Evolutionary conservation across 1,284 basidiomycete genomes (phyloP).

Genomic region (Malassezia furfur): DNA sequence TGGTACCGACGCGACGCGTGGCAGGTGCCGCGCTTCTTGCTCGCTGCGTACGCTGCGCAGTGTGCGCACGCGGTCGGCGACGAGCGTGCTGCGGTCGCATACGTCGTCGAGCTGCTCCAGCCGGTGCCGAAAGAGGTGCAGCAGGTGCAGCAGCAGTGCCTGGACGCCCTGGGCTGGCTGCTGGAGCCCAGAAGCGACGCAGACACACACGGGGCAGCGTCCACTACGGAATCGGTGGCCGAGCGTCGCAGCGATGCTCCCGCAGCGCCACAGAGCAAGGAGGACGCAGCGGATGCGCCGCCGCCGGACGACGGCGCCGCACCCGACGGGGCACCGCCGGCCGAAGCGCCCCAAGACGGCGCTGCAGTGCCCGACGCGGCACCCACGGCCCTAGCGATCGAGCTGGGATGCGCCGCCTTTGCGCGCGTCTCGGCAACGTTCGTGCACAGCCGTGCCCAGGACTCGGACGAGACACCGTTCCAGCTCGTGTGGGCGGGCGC

Average conservation of each 20-base stretch:
- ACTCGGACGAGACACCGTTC: too few species aligned
- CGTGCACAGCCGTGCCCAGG: background rate
- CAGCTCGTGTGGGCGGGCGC: background rate
- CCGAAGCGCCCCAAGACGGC: background rate
- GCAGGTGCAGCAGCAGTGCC: background rate
- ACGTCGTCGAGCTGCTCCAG: background rate
- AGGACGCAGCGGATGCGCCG: too few species aligned
- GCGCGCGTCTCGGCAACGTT: background rate
- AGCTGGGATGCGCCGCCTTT: background rate
- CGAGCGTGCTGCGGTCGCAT: background rate
- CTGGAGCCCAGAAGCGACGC: background rate
- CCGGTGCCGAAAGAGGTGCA: background rate
- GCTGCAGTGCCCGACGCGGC: background rate
- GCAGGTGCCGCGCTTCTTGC: background rate
- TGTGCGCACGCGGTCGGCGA: background rate
- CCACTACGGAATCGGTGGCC: too few species aligned
- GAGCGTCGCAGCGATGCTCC: too few species aligned
- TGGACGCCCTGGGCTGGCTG: background rate
- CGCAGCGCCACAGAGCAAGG: too few species aligned
- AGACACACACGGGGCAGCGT: too few species aligned
- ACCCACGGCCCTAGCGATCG: background rate
- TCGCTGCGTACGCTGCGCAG: background rate
- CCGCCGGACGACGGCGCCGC: too few species aligned
- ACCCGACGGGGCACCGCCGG: too few species aligned
- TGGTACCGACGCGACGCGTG: conserved; percentile 20